Base-by-base conservation (phyloP, 2,329 filamentous ascomycete species). In the Microsporum audouinii region DNA sequence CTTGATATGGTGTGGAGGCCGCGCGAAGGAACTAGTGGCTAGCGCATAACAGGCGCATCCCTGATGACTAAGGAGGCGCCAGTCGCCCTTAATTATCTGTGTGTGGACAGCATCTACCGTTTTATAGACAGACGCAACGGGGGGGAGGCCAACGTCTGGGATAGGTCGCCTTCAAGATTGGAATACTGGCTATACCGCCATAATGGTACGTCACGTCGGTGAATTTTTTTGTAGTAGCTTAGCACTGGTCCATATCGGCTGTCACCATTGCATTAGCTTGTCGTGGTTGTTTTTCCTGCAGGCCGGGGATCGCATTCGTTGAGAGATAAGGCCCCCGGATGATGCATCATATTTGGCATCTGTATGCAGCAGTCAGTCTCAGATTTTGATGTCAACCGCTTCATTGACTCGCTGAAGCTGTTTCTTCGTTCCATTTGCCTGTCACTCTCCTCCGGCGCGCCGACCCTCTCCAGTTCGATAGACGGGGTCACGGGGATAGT, bases 1-100 rank as follows among this genome's bases (percentile, higher is more conserved):
- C 31, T 55, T 55, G 51, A 55, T 55, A 55, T 55, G 51, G 31
- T 31, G 51, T 55, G 51, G 51, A 55, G 43, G 51, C 51, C n/a
- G 33, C 31, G 51, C 31, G 51, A 55, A 23, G 51, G 51, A 55
- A 36, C 51, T 55, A 55, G 51, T 55, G 51, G 51, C 51, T 55
- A 55, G 51, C 51, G 51, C 51, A 55, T 34, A 55, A 55, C 51
- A 55, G 51, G 51, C 51, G 51, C 51, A 55, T 55, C 51, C 51
- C 51, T 55, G 51, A 55, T 55, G 51, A 55, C 51, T 55, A 55
- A 55, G 51, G 51, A 51, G 45, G 27, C 45, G 45, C 45, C 45
- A 2, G 45, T 36, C 51, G 23, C 51, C 51, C 51, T 55, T 55
- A 55, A 38, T 55, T 23, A 23, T 23, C 17, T 23, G 17, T 23